Conservation (phyloP, 2,329 filamentous ascomycete genomes). For the Xylariaceae sp. region DNA sequence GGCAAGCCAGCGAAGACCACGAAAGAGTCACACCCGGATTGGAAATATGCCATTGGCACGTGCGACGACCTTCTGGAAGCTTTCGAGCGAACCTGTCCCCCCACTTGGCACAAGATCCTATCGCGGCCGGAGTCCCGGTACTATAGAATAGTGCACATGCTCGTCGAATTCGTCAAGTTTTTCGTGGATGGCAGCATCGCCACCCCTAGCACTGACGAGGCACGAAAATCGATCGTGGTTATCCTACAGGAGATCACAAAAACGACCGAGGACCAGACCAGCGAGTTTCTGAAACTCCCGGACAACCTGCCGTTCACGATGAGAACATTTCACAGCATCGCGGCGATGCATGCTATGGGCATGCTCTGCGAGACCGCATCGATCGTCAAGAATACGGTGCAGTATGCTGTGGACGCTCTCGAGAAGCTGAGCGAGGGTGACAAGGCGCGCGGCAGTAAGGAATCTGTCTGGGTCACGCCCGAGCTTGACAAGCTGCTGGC, state of each 20-base stretch:
- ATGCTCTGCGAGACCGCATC: conserved; percentile 30
- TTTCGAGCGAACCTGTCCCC: too few relatives aligned
- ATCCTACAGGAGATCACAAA: too few relatives aligned
- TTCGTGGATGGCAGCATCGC: too few relatives aligned
- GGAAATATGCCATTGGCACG: conserved; percentile 35
- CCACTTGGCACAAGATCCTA: neutral
- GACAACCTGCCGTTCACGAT: conserved; percentile 9
- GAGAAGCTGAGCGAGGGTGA: conserved; percentile 27
- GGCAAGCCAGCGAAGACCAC: conserved; percentile 39
- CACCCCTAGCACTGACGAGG: too few relatives aligned
- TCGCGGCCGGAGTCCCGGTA: conserved; percentile 13
- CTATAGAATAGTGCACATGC: conserved; percentile 11
- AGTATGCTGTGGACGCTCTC: conserved; percentile 23
- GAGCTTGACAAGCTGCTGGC: conserved; percentile 26
- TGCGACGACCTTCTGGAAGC: conserved; percentile 8
- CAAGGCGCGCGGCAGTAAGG: conserved; percentile 22
- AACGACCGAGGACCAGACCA: too few relatives aligned
- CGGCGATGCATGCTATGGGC: conserved; percentile 28
- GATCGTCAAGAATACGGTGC: conserved; percentile 23
- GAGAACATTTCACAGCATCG: conserved; percentile 21
- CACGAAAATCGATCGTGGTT: too few relatives aligned
- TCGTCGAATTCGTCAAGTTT: conserved; percentile 12
- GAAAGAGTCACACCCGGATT: conserved; percentile 32
- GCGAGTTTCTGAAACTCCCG: conserved; percentile 13
- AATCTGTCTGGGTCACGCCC: conserved; percentile 26